Base-by-base conservation (phyloP, 2,329 filamentous ascomycete genomes). In the Alternaria novae-zelandiae region DNA sequence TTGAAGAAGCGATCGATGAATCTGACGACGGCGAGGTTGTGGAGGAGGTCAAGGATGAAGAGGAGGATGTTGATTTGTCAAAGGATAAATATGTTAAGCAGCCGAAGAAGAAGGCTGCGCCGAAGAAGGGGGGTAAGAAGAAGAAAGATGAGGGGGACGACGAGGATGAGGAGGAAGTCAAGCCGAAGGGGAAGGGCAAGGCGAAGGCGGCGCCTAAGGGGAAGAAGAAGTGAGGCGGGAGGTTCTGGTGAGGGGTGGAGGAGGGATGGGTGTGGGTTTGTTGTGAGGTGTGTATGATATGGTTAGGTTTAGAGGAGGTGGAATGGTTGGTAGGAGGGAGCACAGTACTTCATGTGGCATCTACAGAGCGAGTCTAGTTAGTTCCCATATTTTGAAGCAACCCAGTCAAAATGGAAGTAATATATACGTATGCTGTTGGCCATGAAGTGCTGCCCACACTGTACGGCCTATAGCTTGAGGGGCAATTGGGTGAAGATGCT, bases 61-160 rank as follows among this genome's bases (percentile, higher is more conserved):
- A 92, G 0, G 90, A 93, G 12, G 91, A 94, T 57, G 83, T 89
- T n/a, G 93, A 97, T 77, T 79, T 98, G 55, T 93, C 91, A 75
- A 97, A 95, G 77, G 96, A 99, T 81, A 98, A 97, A 80, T 97
- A 97, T 75, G 94, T 98, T 78, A 97, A 96, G 80, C 87, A 91
- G 76, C 93, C 95, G 12, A 97, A 97, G 85, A 89, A 88, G 68
- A 93, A 90, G 79, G 85, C 84, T 62, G 79, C 81, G 13, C 75
- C 83, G 28, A 82, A 79, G 53, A 81, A 78, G 56, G 78, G 72
- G 70, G 79, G 82, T 81, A 83, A 76, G 69, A 72, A 72, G 63
- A 60, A 66, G 53, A 72, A 77, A 25, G 72, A 78, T 13, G 72
- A 78, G n/a, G 68, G 79, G 51, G 71, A 80, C 11, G 59, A 60